A percentile compares a stretch with the other conserved stretches of the same genome.
Evolutionary conservation across 441 rosid genomes (phyloP).

Genomic region (Eruca vesicaria): DNA sequence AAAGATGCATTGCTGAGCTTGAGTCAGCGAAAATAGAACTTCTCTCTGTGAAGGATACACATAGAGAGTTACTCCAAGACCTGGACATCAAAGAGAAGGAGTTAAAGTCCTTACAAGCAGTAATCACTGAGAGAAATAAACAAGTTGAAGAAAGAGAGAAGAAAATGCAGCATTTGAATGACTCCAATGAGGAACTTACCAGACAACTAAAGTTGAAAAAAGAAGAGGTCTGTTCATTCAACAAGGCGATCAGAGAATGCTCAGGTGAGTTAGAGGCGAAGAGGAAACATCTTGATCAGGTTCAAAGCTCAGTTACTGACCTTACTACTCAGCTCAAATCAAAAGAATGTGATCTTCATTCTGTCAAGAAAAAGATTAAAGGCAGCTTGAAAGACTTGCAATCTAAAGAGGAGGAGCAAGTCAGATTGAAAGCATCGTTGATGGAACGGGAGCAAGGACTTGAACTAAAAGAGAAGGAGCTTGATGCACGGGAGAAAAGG

Average conservation of each 20-base stretch:
- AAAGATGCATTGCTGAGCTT: not conserved
- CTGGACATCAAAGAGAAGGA: constrained; percentile 35
- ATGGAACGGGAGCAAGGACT: constrained; percentile 27
- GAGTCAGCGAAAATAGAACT: constrained; percentile 30
- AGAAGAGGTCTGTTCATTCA: constrained; percentile 26
- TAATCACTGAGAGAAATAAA: constrained; percentile 17
- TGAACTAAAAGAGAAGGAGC: constrained; percentile 35
- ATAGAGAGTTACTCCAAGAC: constrained; percentile 3
- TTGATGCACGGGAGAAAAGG: constrained; percentile 28
- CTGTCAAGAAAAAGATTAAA: constrained; percentile 19
- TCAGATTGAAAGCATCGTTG: constrained; percentile 27
- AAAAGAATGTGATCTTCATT: constrained; percentile 31
- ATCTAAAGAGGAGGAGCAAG: constrained; percentile 29
- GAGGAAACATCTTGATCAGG: constrained; percentile 26
- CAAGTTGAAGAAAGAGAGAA: constrained; percentile 32
- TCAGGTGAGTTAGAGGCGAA: constrained; percentile 17
- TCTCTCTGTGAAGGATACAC: constrained; percentile 9
- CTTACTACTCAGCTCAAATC: constrained; percentile 24
- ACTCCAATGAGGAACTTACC: constrained; percentile 19
- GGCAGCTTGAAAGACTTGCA: constrained; percentile 27
- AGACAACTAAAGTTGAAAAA: constrained; percentile 36
- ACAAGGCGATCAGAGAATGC: constrained; percentile 8
- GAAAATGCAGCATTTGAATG: constrained; percentile 30
- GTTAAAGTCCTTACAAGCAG: constrained; percentile 21
- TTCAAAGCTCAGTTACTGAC: constrained; percentile 33